Evolutionary conservation across 768 basidiomycete genomes (phyloP).

Genomic region (Trametes punicea): DNA sequence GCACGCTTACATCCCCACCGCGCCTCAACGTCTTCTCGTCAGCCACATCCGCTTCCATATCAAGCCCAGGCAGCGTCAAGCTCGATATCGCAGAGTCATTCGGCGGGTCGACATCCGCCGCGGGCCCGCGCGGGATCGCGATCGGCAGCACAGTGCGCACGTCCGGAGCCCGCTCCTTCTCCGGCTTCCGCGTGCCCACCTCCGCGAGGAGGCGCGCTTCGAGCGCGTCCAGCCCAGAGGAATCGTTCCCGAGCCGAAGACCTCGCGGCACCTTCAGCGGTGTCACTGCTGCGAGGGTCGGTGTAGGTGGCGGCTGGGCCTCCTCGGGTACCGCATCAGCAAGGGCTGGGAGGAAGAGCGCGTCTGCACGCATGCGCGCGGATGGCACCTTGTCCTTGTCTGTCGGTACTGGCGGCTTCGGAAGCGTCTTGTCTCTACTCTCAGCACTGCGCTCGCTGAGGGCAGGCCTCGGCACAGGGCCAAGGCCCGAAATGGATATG

Average conservation of each 20-base stretch:
- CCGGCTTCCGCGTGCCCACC: constrained; percentile 61
- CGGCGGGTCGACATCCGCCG: constrained; percentile 24
- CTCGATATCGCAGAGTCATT: constrained; percentile 50
- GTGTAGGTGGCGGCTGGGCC: constrained; percentile 26
- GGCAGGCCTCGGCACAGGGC: constrained; percentile 1
- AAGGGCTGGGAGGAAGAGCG: constrained; percentile 28
- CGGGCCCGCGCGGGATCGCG: constrained; percentile 32
- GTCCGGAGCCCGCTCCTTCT: constrained; percentile 32
- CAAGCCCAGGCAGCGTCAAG: constrained; percentile 37
- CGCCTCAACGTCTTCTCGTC: constrained; percentile 19
- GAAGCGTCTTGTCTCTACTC: constrained; percentile 55
- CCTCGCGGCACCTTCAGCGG: constrained; percentile 28
- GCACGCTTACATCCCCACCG: constrained; percentile 4
- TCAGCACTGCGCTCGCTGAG: constrained; percentile 2
- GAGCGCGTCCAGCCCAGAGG: constrained; percentile 66
- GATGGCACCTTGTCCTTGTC: neutral
- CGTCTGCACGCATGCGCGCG: constrained; percentile 26
- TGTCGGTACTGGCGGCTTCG: constrained; percentile 41
- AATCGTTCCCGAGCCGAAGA: constrained; percentile 4
- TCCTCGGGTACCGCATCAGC: neutral
- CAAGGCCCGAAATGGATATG: constrained; percentile 23
- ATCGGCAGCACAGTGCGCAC: constrained; percentile 40
- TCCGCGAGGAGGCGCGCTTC: constrained; percentile 66
- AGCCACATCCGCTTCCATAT: constrained; percentile 13
- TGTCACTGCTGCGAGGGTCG: constrained; percentile 31